phyloP scores from a whole-genome alignment of 1,139 yeast species.

The Kodamaea derodonti region DNA sequence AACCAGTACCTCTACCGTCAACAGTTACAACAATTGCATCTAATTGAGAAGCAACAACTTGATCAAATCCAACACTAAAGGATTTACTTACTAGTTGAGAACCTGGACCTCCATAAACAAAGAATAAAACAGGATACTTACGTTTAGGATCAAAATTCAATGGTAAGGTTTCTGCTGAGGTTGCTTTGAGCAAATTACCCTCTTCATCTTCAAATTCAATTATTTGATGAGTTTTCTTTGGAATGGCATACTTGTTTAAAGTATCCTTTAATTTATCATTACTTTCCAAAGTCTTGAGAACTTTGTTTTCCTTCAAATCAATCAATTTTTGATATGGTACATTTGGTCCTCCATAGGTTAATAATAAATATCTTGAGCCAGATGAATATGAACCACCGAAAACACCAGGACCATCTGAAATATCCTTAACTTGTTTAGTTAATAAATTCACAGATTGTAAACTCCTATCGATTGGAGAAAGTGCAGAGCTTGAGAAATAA shows the following conservation, averaged over 20 bases:
- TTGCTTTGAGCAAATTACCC: slow-evolving; percentile 41
- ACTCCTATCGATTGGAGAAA: slow-evolving; percentile 53
- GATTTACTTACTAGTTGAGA: slow-evolving; percentile 60
- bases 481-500: slow-evolving; percentile 47
- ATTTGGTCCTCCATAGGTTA: slow-evolving; percentile 62
- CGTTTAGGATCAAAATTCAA: slow-evolving; percentile 50
- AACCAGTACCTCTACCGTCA: slow-evolving; percentile 83
- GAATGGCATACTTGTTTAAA: slow-evolving; percentile 45
- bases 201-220: slow-evolving; percentile 49
- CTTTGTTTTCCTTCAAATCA: slow-evolving; percentile 41
- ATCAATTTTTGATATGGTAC: slow-evolving; percentile 64
- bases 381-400: slow-evolving; percentile 65
- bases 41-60: slow-evolving; percentile 64
- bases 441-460: slow-evolving; percentile 43
- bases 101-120: slow-evolving; percentile 81
- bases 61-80: slow-evolving; percentile 55
- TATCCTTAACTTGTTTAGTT: slow-evolving; percentile 37
- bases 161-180: slow-evolving; percentile 63
- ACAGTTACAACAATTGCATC: slow-evolving; percentile 74
- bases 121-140: slow-evolving; percentile 68
- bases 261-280: slow-evolving; percentile 41
- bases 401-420: slow-evolving; percentile 64
- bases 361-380: slow-evolving; percentile 58
- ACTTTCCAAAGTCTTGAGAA: slow-evolving; percentile 42
- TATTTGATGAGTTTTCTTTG: slow-evolving; percentile 42